A percentile compares a stretch with the other conserved stretches of the same genome.
These are phyloP conservation scores for Tricholoma sp. DNA, from an alignment of 768 basidiomycete genomes.

Conservation along the genomic window DNA sequence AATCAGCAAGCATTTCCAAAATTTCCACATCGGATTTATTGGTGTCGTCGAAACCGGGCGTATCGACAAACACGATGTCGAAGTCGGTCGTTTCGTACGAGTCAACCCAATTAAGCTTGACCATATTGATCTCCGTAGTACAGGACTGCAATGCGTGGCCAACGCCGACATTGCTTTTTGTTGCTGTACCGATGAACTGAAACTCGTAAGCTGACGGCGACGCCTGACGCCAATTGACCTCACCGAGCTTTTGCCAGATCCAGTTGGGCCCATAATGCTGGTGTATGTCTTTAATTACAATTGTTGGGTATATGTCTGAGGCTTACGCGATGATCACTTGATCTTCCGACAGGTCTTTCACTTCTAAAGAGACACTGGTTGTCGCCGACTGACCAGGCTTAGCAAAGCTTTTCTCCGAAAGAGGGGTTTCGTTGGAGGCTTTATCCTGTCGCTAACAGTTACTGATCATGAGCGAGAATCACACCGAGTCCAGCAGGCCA, in stretches of 20 bases:
- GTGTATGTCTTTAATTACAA: neutral
- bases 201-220: neutral
- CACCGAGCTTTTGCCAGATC: constrained; percentile 2
- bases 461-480: neutral
- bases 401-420: neutral
- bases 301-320: neutral
- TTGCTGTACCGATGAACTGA: constrained; percentile 1
- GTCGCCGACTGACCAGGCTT: neutral
- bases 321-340: constrained; percentile 3
- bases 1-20: constrained; percentile 2
- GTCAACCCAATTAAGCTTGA: constrained; percentile 1
- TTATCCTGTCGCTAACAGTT: neutral
- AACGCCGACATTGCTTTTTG: neutral
- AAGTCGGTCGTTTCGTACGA: neutral
- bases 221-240: neutral
- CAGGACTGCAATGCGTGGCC: constrained; percentile 2
- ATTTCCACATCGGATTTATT: neutral
- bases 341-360: neutral
- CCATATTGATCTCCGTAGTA: constrained; percentile 1
- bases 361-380: neutral
- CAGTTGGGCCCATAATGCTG: constrained; percentile 2
- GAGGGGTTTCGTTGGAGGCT: neutral
- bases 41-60: constrained; percentile 4
- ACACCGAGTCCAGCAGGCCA: neutral
- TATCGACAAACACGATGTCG: constrained; percentile 1